These are phyloP conservation scores for Debaryomyces singareniensis DNA, from an alignment of 1,139 yeast species.

Conservation along the genomic window DNA sequence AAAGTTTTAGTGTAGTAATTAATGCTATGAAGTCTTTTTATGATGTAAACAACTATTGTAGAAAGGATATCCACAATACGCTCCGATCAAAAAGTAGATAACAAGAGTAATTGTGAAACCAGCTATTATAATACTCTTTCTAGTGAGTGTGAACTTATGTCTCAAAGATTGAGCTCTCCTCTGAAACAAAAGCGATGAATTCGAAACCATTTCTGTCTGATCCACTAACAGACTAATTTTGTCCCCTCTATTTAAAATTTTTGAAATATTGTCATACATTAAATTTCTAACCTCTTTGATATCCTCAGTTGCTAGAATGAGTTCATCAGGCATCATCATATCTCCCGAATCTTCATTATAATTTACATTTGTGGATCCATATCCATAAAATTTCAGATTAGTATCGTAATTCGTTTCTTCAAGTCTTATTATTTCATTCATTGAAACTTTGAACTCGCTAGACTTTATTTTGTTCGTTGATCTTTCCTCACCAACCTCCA, in stretches of 20 bases:
- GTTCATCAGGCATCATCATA: conserved; percentile 32
- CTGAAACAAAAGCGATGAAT: conserved; percentile 65
- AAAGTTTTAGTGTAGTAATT: conserved; percentile 1
- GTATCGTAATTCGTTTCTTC: conserved; percentile 43
- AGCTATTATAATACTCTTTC: conserved; percentile 34
- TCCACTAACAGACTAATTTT: conserved; percentile 67
- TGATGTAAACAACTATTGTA: conserved; percentile 21
- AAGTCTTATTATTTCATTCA: conserved; percentile 46
- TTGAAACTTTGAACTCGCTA: conserved; percentile 45
- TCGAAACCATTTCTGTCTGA: conserved; percentile 72
- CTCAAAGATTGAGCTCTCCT: conserved; percentile 62
- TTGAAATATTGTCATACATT: conserved; percentile 66
- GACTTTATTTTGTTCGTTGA: conserved; percentile 19
- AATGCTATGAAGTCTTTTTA: conserved; percentile 1
- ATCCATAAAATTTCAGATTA: conserved; percentile 27
- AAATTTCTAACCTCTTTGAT: conserved; percentile 49
- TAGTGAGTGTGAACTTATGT: conserved; percentile 63
- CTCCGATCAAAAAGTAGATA: conserved; percentile 38
- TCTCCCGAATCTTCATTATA: conserved; percentile 13
- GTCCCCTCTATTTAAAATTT: conserved; percentile 74
- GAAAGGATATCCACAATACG: conserved; percentile 48
- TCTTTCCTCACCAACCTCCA: conserved; percentile 9
- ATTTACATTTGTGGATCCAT: conserved; percentile 22
- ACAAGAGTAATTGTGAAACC: conserved; percentile 19
- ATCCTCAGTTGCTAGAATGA: conserved; percentile 41